phyloP scores from a whole-genome alignment of 192 early-diverging fungal genomes.

The Phlyctochytrium planicorne region DNA sequence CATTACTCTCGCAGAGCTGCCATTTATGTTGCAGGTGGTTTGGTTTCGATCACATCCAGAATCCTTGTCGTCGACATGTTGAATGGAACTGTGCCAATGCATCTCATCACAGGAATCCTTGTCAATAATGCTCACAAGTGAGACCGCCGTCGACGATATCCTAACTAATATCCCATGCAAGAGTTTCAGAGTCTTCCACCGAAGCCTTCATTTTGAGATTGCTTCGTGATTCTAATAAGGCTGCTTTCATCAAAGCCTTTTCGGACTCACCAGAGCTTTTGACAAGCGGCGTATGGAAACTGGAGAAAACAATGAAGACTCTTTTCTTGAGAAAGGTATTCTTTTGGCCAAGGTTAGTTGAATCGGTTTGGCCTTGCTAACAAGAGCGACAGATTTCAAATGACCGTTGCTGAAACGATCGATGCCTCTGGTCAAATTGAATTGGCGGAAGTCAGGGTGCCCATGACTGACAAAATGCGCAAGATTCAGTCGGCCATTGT shows the following conservation, averaged over 20 bases:
- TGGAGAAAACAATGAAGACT: conserved; percentile 82
- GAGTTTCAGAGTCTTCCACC: conserved; percentile 73
- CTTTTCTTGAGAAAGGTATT: conserved; percentile 79
- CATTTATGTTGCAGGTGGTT: conserved; percentile 78
- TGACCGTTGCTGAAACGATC: conserved; percentile 55
- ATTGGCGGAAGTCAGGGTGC: conserved; percentile 42
- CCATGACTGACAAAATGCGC: conserved; percentile 78
- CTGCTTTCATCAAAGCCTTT: conserved; percentile 90
- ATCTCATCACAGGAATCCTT: conserved; percentile 79
- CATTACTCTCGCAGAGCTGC: conserved; percentile 31
- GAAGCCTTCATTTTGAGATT: conserved; percentile 90
- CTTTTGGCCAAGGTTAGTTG: conserved; percentile 83
- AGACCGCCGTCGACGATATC: conserved; percentile 1
- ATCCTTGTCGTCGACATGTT: conserved; percentile 92
- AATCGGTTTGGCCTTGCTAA: neutral
- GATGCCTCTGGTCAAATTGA: conserved; percentile 35
- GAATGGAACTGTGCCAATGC: conserved; percentile 68
- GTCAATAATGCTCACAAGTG: conserved; percentile 84
- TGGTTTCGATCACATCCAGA: conserved; percentile 79
- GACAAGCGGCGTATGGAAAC: conserved; percentile 67
- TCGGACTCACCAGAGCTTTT: conserved; percentile 84
- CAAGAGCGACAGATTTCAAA: conserved; percentile 60
- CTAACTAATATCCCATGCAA: too few relatives aligned
- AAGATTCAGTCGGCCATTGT: conserved; percentile 78
- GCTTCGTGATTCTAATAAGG: conserved; percentile 73